These are phyloP conservation scores for Lactarius sp. DNA, from an alignment of 768 basidiomycete genomes.

Conservation along the genomic window DNA sequence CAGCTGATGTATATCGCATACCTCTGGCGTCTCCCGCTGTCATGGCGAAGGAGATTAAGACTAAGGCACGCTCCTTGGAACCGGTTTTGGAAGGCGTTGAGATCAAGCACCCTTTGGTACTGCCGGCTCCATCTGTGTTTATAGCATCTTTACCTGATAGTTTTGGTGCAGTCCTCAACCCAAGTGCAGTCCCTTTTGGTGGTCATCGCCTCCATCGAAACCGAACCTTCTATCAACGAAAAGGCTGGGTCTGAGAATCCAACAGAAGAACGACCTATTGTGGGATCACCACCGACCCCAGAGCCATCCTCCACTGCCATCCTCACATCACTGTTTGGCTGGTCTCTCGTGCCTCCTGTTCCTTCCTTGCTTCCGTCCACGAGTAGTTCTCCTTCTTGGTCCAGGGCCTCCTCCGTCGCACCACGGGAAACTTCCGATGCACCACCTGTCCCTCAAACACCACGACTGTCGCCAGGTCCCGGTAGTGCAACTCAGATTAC, in stretches of 20 bases:
- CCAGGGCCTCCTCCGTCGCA: conserved; percentile 27
- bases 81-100: conserved; percentile 47
- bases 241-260: conserved; percentile 23
- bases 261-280: conserved; percentile 1
- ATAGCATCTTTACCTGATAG: background rate
- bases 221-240: conserved; percentile 28
- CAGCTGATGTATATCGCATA: conserved; percentile 39
- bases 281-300: background rate
- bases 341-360: conserved; percentile 37
- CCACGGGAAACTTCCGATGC: conserved; percentile 26
- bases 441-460: conserved; percentile 29
- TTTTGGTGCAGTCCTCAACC: conserved; percentile 43
- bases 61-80: conserved; percentile 49
- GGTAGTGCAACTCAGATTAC: conserved; percentile 17
- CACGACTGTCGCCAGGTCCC: conserved; percentile 12
- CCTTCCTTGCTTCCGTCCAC: conserved; percentile 15
- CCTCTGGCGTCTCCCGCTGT: conserved; percentile 61
- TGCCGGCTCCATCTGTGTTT: conserved; percentile 25
- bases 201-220: conserved; percentile 36
- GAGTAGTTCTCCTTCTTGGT: conserved; percentile 24
- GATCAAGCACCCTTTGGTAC: conserved; percentile 71
- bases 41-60: conserved; percentile 58
- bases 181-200: conserved; percentile 52
- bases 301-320: conserved; percentile 39
- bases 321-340: conserved; percentile 46